Conservation (phyloP, 495 filamentous ascomycete species). For the Apiosordaria backusii region DNA sequence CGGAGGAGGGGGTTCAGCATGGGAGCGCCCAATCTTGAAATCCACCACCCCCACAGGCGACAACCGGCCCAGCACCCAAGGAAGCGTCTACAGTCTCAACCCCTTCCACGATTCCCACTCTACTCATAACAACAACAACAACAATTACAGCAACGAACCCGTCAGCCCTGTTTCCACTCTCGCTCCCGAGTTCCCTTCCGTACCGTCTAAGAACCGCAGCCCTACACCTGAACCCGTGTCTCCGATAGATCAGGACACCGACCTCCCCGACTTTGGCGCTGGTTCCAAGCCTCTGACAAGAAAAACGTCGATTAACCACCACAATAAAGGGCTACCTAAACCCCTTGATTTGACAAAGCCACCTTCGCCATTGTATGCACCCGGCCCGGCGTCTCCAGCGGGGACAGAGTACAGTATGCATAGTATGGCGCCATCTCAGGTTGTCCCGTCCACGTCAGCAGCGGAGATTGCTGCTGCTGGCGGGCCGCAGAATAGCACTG, state of each 20-base stretch:
- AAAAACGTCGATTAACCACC: conserved; percentile 42
- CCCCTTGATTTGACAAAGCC: conserved; percentile 51
- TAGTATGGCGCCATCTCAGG: conserved; percentile 47
- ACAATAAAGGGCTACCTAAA: conserved; percentile 36
- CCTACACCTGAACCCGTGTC: conserved; percentile 29
- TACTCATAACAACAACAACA: conserved; percentile 21
- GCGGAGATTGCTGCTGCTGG: conserved; percentile 55
- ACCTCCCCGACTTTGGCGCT: conserved; percentile 37
- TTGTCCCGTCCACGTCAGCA: conserved; percentile 42
- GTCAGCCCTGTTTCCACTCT: conserved; percentile 30
- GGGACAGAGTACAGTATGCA: conserved; percentile 57
- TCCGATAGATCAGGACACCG: conserved; percentile 23
- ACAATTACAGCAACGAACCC: conserved; percentile 29
- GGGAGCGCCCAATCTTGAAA: conserved; percentile 35
- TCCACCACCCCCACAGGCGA: conserved; percentile 25
- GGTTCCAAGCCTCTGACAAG: conserved; percentile 40
- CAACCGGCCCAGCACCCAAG: conserved; percentile 41
- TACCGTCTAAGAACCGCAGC: conserved; percentile 28
- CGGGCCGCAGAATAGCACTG: conserved; percentile 53
- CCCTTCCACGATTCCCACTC: conserved; percentile 49
- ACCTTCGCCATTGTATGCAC: conserved; percentile 21
- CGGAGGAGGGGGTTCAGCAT: conserved; percentile 31
- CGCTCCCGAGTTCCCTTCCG: conserved; percentile 24
- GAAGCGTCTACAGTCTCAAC: conserved; percentile 44
- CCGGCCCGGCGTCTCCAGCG: conserved; percentile 53